phyloP scores from a whole-genome alignment of 345 rosid species.

The Microthlaspi erraticum region DNA sequence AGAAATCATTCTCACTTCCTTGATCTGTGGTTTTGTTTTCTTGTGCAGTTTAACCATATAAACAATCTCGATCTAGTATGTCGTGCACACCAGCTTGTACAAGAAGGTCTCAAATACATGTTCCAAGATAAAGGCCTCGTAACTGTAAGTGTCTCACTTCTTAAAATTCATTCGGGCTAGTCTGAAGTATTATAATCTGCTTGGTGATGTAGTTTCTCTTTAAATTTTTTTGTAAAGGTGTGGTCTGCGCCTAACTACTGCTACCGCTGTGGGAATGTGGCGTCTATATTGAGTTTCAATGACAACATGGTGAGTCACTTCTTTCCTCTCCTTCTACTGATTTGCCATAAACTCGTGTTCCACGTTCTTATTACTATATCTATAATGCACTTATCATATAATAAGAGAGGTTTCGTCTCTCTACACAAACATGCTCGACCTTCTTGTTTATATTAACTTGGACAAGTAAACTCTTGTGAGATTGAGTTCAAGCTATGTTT shows the following conservation, averaged over 20 bases:
- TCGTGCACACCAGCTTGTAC: slow-evolving; percentile 99
- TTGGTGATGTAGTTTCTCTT: slow-evolving; percentile 39
- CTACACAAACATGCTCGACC: not conserved
- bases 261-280: slow-evolving; percentile 99
- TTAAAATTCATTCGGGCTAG: slow-evolving; percentile 4
- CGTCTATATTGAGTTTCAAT: slow-evolving; percentile 96
- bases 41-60: slow-evolving; percentile 87
- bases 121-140: slow-evolving; percentile 99
- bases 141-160: slow-evolving; percentile 60
- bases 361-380: slow-evolving; percentile 1
- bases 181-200: slow-evolving; percentile 25
- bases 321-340: slow-evolving; percentile 9
- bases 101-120: slow-evolving; percentile 99
- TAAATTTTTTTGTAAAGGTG: slow-evolving; percentile 58
- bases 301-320: slow-evolving; percentile 81
- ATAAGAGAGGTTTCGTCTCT: not conserved
- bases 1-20: slow-evolving; percentile 7
- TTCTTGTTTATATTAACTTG: slow-evolving; percentile 4
- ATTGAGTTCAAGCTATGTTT: not conserved
- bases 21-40: slow-evolving; percentile 36
- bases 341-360: slow-evolving; percentile 3
- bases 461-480: slow-evolving; percentile 1
- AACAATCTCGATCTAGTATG: slow-evolving; percentile 95
- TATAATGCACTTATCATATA: slow-evolving; percentile 5
- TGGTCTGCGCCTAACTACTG: slow-evolving; percentile 99